Base-by-base conservation (phyloP, 371 early-diverging fungal genomes). In the Mucor indicus region DNA sequence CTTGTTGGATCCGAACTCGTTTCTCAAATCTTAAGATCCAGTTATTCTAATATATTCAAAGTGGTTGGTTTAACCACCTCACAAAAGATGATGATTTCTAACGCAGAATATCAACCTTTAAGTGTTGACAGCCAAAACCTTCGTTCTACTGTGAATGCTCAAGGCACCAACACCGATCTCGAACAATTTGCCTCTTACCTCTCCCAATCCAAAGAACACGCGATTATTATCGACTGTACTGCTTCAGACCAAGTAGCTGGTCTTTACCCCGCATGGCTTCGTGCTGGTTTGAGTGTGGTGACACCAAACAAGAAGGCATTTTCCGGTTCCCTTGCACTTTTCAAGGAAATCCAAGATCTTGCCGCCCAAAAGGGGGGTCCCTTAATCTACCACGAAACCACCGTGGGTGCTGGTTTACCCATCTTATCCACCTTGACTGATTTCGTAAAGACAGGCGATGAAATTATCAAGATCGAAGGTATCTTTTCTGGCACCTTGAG, bases 391-490 rank as follows among this genome's bases (percentile, higher is more conserved):
- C 94, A 98, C 61, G 98, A 98, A 70, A 79, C 92, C 25, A 97
- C 96, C n/a, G 98, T 96, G n/a, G 98, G 98, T 41, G 98, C 98
- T 29, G 98, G 98, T 32, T 79, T 98, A 45, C 98, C 98, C 19
- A 86, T 97, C 13, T 72, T 98, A 37, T 81, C 77, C 53, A 97
- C 98, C 0, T 77, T 98, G 50, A 79, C 79, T 22, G 93, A 95
- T 62, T 64, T 98, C 37, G 84, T 98, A 51, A 77, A 78, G 50
- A 94, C 96, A 2, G 96, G 96, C 12, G 98, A 98, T 66, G 81
- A 88, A 67, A 85, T 98, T 39, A 69, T 74, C 33, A 86, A 83
- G 66, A 85, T 98, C 41, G 97, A 98, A 69, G 98, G 98, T 48
- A 92, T 98, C 64, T 91, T 98, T 58, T 92, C 93, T 3, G 98